phyloP scores from a whole-genome alignment of 2,329 filamentous ascomycete genomes.

The Cercospora nicotianae region DNA sequence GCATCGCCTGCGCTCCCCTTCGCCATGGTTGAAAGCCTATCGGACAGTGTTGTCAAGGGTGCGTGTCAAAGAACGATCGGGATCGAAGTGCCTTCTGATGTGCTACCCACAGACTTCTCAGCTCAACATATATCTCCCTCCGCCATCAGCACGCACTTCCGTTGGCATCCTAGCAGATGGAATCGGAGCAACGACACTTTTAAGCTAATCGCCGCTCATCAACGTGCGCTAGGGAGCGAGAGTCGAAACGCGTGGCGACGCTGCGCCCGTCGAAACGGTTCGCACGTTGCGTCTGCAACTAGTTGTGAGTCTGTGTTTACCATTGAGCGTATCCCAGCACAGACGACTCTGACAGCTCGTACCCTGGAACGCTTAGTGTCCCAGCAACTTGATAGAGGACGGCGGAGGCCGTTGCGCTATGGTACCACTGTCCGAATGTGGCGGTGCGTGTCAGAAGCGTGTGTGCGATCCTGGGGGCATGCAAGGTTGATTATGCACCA shows the following conservation, averaged over 20 bases:
- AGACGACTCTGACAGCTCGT: background rate
- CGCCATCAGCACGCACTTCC: background rate
- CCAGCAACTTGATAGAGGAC: background rate
- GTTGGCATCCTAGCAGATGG: background rate
- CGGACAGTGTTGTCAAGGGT: background rate
- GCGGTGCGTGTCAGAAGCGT: background rate
- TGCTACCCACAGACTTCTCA: background rate
- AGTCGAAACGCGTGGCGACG: background rate
- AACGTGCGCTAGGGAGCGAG: background rate
- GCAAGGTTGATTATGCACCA: background rate
- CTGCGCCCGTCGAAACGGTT: conserved; percentile 1
- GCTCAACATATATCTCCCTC: background rate
- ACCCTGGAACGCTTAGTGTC: background rate
- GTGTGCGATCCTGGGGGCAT: background rate
- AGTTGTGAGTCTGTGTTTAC: background rate
- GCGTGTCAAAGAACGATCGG: background rate
- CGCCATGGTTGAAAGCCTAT: background rate
- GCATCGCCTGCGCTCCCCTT: background rate
- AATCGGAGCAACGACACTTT: background rate
- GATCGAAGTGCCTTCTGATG: background rate
- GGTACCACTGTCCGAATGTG: background rate
- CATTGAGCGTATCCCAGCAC: background rate
- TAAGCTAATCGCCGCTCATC: background rate
- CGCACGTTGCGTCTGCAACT: background rate
- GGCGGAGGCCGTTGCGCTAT: background rate